These are phyloP conservation scores for Suhomyces emberorum DNA, from an alignment of 805 yeast species.

Conservation along the genomic window DNA sequence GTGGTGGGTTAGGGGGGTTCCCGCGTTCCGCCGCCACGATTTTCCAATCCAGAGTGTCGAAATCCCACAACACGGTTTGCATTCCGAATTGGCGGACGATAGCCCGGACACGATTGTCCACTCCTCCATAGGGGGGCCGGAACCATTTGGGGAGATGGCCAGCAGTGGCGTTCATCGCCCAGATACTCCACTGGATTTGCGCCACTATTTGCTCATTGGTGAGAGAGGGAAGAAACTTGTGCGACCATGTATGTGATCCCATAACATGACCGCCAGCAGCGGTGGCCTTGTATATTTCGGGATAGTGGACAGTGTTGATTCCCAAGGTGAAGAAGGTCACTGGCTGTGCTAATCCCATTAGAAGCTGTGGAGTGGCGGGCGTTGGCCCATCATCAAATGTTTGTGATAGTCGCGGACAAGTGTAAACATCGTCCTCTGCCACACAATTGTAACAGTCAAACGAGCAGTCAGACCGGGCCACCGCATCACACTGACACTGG, in stretches of 20 bases:
- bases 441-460: constrained; percentile 85
- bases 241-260: constrained; percentile 93
- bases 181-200: constrained; percentile 89
- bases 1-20: constrained; percentile 28
- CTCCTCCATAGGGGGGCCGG: constrained; percentile 95
- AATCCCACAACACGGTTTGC: constrained; percentile 87
- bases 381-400: constrained; percentile 97
- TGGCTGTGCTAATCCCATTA: constrained; percentile 48
- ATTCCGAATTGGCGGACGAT: constrained; percentile 82
- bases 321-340: constrained; percentile 88
- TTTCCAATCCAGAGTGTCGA: constrained; percentile 90
- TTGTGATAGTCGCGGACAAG: constrained; percentile 76
- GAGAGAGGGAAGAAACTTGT: constrained; percentile 74
- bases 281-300: constrained; percentile 63
- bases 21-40: constrained; percentile 40
- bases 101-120: constrained; percentile 80
- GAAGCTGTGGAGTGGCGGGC: constrained; percentile 58
- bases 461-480: constrained; percentile 51
- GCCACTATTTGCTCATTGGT: constrained; percentile 81
- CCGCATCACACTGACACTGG: constrained; percentile 56
- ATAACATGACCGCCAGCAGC: constrained; percentile 67
- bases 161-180: constrained; percentile 97
- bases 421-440: constrained; percentile 67
- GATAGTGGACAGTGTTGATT: constrained; percentile 69
- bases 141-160: constrained; percentile 87